Base-by-base conservation (phyloP, 257 asterid genomes). In the Lavandula angustifolia region DNA sequence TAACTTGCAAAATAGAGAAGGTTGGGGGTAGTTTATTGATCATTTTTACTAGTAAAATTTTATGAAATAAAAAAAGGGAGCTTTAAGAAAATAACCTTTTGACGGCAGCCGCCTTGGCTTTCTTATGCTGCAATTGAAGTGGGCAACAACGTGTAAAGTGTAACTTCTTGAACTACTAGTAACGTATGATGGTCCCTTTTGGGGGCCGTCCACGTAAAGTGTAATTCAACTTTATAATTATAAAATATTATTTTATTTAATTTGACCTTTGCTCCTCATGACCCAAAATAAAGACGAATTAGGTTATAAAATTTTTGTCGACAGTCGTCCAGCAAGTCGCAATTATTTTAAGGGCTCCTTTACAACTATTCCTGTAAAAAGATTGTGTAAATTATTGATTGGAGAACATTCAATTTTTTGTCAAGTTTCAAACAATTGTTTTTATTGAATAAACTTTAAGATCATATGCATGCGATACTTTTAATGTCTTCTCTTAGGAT, bases 131-230 rank as follows among this genome's bases (percentile, higher is more conserved):
- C 64, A 44, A 52, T 54, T 37, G 60, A 62, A 18, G 71, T 65
- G 52, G 70, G 51, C 54, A 7, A 13, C 16, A 33, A 56, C 77
- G 73, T 79, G 82, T 70, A 78, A 76, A 79, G 82, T 35, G 52
- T 32, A 9, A 18, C 3, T 4, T 40, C 17, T 3, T 33, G n/a
- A 7, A 38, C 32, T 22, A 50, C 34, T 34, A 22, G 58, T 64
- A 68, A 81, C 76, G 80, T 78, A 80, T 72, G 3, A 63, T 56
- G 54, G 53, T 54, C 62, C 64, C 66, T 32, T 67, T 66, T 33
- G 66, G 74, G 49, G n/a, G n/a, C 80, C 80, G 77, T 70, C 81
- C 73, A 66, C 50, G 54, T 71, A 62, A 47, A 54, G 38, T 33
- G 27, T 58, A 62, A n/a, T 54, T 54, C 3, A 64, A 29, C 70